Conservation (phyloP, 495 filamentous ascomycete species). For the Haplographium delicatum region DNA sequence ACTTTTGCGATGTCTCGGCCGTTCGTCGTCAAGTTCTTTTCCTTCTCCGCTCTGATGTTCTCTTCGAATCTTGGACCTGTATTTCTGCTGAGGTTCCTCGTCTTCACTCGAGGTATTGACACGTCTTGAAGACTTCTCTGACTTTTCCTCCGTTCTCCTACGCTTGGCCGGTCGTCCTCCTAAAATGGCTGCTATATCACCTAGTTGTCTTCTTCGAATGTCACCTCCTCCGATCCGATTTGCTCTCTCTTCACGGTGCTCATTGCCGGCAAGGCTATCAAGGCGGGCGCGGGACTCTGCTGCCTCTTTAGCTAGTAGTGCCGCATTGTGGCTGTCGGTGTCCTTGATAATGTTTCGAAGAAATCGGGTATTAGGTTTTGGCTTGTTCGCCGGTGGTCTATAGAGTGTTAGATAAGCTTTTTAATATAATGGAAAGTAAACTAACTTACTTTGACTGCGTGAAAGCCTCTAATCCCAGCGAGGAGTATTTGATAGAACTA, state of each 20-base stretch:
- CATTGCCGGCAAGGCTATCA: slow-evolving; percentile 35
- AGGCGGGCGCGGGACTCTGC: slow-evolving; percentile 47
- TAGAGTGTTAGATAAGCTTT: slow-evolving; percentile 7
- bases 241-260: slow-evolving; percentile 30
- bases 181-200: slow-evolving; percentile 47
- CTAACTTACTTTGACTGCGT: slow-evolving; percentile 61
- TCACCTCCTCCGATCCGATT: slow-evolving; percentile 32
- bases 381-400: slow-evolving; percentile 52
- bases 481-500: slow-evolving; percentile 64
- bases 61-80: slow-evolving; percentile 10
- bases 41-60: slow-evolving; percentile 12
- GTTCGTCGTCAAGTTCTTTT: slow-evolving; percentile 11
- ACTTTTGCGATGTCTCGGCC: slow-evolving; percentile 8
- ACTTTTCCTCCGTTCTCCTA: slow-evolving; percentile 21
- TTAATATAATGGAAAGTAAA: background rate
- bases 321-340: slow-evolving; percentile 84
- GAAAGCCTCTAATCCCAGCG: slow-evolving; percentile 66
- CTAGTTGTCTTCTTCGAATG: slow-evolving; percentile 45
- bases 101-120: slow-evolving; percentile 22
- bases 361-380: slow-evolving; percentile 88
- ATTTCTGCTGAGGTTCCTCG: slow-evolving; percentile 14
- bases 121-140: slow-evolving; percentile 9
- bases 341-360: slow-evolving; percentile 83
- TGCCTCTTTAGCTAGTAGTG: slow-evolving; percentile 76
- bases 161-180: slow-evolving; percentile 35